Percentiles rank a stretch among this genome's conserved stretches.
Conservation (phyloP, 352 stramenopile genomes). For the Peronosclerospora sorghi region DNA sequence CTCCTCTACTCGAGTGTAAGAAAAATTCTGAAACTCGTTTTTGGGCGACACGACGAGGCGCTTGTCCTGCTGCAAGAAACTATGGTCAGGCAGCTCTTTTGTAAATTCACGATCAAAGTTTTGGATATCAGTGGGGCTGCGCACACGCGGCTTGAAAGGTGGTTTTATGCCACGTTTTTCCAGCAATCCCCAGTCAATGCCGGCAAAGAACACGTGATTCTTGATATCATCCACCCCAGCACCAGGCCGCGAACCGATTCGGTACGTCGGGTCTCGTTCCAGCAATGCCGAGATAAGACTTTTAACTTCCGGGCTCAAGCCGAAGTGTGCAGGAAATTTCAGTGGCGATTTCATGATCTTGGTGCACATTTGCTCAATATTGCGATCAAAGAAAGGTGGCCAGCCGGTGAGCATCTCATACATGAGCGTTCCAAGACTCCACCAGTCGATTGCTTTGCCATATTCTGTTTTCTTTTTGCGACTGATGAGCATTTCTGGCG, state of each 20-base stretch:
- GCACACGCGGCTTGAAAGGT: conserved; percentile 80
- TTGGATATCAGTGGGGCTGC: conserved; percentile 71
- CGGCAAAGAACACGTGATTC: conserved; percentile 69
- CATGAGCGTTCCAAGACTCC: conserved; percentile 88
- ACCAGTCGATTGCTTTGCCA: conserved; percentile 90
- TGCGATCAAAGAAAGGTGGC: conserved; percentile 89
- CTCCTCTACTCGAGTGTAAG: conserved; percentile 42
- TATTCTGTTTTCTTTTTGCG: conserved; percentile 85
- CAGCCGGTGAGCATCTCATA: conserved; percentile 93
- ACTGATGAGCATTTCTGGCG: conserved; percentile 84
- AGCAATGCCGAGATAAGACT: conserved; percentile 69
- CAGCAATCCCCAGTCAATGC: conserved; percentile 66
- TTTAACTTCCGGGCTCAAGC: conserved; percentile 59
- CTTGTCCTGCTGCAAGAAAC: conserved; percentile 69
- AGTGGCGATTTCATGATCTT: conserved; percentile 87
- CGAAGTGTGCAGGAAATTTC: conserved; percentile 79
- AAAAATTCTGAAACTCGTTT: conserved; percentile 83
- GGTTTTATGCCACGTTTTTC: conserved; percentile 62
- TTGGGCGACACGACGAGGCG: conserved; percentile 61
- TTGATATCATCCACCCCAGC: conserved; percentile 65
- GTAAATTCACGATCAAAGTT: conserved; percentile 87
- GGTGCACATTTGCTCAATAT: conserved; percentile 86
- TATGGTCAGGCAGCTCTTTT: conserved; percentile 67
- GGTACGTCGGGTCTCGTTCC: conserved; percentile 57
- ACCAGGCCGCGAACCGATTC: conserved; percentile 57